Base-by-base conservation (phyloP, 2,329 filamentous ascomycete genomes). In the Fusarium heterosporum region DNA sequence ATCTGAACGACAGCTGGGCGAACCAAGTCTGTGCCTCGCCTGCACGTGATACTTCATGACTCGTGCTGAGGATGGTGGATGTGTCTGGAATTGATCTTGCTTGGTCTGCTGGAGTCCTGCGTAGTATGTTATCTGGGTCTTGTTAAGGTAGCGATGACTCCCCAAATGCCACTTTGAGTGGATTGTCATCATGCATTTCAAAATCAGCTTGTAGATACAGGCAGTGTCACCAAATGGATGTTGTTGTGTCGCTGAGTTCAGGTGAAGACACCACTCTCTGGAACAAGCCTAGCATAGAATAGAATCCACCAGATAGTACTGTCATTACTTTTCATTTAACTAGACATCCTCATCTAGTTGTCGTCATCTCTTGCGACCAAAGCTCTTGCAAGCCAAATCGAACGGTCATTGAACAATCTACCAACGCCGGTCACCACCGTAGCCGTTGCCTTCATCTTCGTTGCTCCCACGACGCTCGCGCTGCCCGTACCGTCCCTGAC, bases 361-460 rank as follows among this genome's bases (percentile, higher is more conserved):
- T 28, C 26, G 8, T 22, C 7, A 38, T 30, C 22, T 40, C 17
- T 29, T 13, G 25, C 46, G n/a, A 25, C 14, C 13, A 39, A 34
- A 59, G 34, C 14, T n/a, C 43, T 32, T 14, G 22, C 16, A 43
- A 38, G 28, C 9, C 25, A 14, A 61, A 28, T 19, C 39, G 14
- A 22, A n/a, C 8, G 10, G 29, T 43, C 47, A 48, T 41, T 53
- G n/a, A 42, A 40, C 36, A 42, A 29, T 52, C 62, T 72, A 73
- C 65, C 59, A 73, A 29, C 71, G 71, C 54, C 71, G 69, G 12
- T 71, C 65, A 60, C 70, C 70, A 51, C 70, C 66, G 45, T 71
- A 72, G 25, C 57, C 55, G 30, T 72, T 66, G 38, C 48, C 64
- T 9, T 46, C 62, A 17, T 68, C 57, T 19, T 62, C 58, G n/a